Base-by-base conservation (phyloP, 2,329 filamentous ascomycete genomes). In the Fusarium bulbicola region DNA sequence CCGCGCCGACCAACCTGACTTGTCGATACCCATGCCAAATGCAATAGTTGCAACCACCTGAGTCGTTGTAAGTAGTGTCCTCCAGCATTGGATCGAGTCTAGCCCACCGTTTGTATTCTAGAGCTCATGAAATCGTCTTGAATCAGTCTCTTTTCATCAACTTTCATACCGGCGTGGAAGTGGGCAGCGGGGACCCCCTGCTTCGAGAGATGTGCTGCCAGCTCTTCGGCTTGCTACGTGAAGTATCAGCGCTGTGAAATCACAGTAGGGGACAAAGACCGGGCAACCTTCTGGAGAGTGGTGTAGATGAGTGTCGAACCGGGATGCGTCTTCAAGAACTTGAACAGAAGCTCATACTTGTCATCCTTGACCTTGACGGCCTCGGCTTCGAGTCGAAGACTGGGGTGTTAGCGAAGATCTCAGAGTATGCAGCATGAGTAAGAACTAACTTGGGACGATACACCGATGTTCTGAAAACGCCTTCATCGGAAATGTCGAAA, bases 221-320 rank as follows among this genome's bases (percentile, higher is more conserved):
- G 26, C 8, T 62, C 62, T 63, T 86, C 86, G 1, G 88, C 83
- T 72, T 88, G 85, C 76, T 82, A 16, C 0, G 18, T 37, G 5
- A 7, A 10, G 7, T n/a, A 45, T 76, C 42, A 78, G 74, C 24
- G 24, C 32, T 2, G 36, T 34, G 13, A 15, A 10, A 20, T 26
- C 7, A 49, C 20, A 24, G 6, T 8, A 7, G 12, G n/a, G 6
- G 6, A 28, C 20, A 4, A 37, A 7, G 32, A 4, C 13, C 10
- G 28, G 36, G 64, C 4, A 59, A 81, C 82, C 71, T 84, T 86
- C 65, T 91, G 89, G 1, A 87, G 77, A 1, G 89, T 90, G 3
- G 91, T 88, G 61, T 92, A 92, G 18, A 92, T 83, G 28, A 92
- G 87, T 1, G 88, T 88, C 6, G 89, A 82, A 0, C 90, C 90